phyloP scores from a whole-genome alignment of 176 grass and related monocot species.

The Puccinellia tenuiflora region DNA sequence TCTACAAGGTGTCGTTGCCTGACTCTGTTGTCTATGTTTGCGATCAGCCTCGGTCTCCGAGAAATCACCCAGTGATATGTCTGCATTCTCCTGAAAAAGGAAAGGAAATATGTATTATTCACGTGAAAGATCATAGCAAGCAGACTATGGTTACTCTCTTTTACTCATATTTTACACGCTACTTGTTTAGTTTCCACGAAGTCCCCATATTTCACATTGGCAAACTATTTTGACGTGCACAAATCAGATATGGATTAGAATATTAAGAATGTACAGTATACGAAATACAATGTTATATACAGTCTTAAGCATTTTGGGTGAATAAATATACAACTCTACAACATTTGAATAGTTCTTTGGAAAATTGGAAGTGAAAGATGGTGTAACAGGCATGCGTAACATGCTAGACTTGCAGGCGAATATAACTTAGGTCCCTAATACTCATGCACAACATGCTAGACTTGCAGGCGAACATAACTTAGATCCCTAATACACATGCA shows the following conservation, averaged over 20 bases:
- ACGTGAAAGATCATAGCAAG: background rate
- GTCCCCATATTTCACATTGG: too few species aligned
- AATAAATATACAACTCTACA: background rate
- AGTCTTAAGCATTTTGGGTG: background rate
- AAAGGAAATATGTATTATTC: background rate
- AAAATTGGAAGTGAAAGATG: too few species aligned
- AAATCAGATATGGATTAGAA: background rate
- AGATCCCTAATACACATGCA: background rate
- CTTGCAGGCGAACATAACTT: background rate
- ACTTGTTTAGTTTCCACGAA: background rate
- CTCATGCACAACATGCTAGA: background rate
- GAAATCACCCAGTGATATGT: slow-evolving; percentile 11
- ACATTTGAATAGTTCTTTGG: background rate
- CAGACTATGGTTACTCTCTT: background rate
- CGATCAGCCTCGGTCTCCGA: slow-evolving; percentile 30
- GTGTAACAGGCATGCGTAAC: background rate
- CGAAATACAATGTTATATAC: too few species aligned
- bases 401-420: too few species aligned
- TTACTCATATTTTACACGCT: too few species aligned
- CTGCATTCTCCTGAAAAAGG: background rate
- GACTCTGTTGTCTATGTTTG: background rate
- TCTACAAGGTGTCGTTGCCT: background rate
- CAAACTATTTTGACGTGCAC: background rate
- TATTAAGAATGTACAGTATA: background rate
- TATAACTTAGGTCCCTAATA: too few species aligned